phyloP scores from a whole-genome alignment of 768 basidiomycete genomes.

The Serpula lacrymans region DNA sequence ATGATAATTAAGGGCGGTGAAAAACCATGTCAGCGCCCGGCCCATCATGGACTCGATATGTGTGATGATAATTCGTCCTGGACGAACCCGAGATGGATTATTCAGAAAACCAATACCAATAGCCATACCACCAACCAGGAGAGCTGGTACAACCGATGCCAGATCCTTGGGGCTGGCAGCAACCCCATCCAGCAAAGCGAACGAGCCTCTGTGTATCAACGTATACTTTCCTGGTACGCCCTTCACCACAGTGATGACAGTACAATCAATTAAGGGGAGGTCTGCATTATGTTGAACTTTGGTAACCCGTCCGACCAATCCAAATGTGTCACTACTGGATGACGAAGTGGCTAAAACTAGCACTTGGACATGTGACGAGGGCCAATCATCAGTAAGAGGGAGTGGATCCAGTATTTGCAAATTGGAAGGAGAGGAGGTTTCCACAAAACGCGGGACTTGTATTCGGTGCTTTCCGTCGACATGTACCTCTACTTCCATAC shows the following conservation, averaged over 20 bases:
- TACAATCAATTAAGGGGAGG: neutral
- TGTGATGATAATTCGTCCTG: neutral
- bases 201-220: neutral
- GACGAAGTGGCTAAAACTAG: neutral
- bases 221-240: neutral
- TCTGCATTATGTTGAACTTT: neutral
- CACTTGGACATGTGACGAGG: neutral
- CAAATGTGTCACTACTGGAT: neutral
- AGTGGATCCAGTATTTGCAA: neutral
- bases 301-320: neutral
- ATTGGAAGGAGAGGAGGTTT: too few species aligned
- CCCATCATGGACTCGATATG: neutral
- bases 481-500: neutral
- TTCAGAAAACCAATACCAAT: neutral
- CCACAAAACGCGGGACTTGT: neutral
- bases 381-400: neutral
- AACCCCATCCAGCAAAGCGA: neutral
- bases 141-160: neutral
- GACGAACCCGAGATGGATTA: neutral
- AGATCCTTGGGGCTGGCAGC: neutral
- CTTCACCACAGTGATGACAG: neutral
- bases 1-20: neutral
- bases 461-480: neutral
- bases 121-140: neutral
- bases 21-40: neutral